Evolutionary conservation across 2,329 filamentous ascomycete species (phyloP), one percentile per base, ranked within the genome.

Genomic region (Sporothrix sp.): DNA sequence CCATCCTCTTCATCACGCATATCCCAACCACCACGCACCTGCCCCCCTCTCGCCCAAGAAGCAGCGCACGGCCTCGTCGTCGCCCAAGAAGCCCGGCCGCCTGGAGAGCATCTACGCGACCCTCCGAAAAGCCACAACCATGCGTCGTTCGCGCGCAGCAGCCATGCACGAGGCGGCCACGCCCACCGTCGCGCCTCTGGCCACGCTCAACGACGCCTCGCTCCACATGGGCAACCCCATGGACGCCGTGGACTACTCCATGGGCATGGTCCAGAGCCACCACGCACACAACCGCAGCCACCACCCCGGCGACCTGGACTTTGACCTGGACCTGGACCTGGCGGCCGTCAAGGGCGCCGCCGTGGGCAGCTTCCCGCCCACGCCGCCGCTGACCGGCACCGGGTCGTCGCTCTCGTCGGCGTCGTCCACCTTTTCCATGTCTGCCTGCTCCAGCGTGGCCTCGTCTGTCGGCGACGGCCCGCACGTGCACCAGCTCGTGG

Each of bases 101-200:
- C 51, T 66, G 10, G 61, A 61, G 49, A 56, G 55, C 27, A 55
- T 65, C 36, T 66, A 62, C 58, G 57, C 59, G 21, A 62, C 60
- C 44, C 58, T 66, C 43, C 60, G 61, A 50, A 60, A 59, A 53
- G 64, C 62, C 45, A 54, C 57, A 25, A 58, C 35, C 28, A 57
- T 55, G 54, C 56, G 56, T 16, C 57, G 55, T 45, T 54, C 54
- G 10, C 53, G 56, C 40, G 9, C 43, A 32, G 14, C 45, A 25
- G 36, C 45, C 7, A 14, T 51, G 23, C 51, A 52, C 11, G 53
- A 56, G 27, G 45, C 51, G 11, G 40, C 39, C 13, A 45, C 50
- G 25, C 46, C 50, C 14, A 58, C 57, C 8, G 49, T 57, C 4
- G 52, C 52, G 7, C 57, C 57, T 36, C 37, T 56, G 54, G 53